phyloP scores from a whole-genome alignment of 106 monocot species.

The Dactylorhiza incarnata region DNA sequence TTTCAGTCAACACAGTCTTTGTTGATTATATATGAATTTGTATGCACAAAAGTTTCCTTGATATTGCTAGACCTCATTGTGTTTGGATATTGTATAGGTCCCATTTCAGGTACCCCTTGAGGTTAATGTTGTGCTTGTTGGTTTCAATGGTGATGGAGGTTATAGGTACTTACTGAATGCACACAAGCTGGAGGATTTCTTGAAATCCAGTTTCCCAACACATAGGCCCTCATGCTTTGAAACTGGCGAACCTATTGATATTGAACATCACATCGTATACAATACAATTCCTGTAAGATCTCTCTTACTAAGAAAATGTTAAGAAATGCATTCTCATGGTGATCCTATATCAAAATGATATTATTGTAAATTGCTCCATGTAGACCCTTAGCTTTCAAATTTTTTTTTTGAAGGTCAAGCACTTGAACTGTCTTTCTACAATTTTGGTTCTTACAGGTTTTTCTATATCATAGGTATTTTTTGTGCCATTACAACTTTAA shows the following conservation, averaged over 20 bases:
- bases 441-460: not conserved
- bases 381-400: not conserved
- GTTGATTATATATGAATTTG: not conserved
- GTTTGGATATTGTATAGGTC: constrained; percentile 44
- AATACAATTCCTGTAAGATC: constrained; percentile 73
- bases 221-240: constrained; percentile 87
- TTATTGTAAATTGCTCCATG: not conserved
- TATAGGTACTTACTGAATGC: constrained; percentile 70
- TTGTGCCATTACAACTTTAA: not conserved
- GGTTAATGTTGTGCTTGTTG: constrained; percentile 82
- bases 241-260: constrained; percentile 93
- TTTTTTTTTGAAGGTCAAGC: not conserved
- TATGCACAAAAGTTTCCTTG: not conserved
- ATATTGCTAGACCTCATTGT: not conserved
- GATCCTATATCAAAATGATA: not conserved
- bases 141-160: constrained; percentile 81
- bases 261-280: constrained; percentile 92
- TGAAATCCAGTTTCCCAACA: constrained; percentile 71
- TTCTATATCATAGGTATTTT: not conserved
- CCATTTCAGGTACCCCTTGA: constrained; percentile 98
- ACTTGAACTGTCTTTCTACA: not conserved
- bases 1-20: not conserved
- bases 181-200: constrained; percentile 62
- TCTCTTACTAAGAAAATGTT: not conserved
- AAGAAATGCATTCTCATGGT: not conserved